Conservation (phyloP, 495 filamentous ascomycete species). For the Chaetomium fimeti region DNA sequence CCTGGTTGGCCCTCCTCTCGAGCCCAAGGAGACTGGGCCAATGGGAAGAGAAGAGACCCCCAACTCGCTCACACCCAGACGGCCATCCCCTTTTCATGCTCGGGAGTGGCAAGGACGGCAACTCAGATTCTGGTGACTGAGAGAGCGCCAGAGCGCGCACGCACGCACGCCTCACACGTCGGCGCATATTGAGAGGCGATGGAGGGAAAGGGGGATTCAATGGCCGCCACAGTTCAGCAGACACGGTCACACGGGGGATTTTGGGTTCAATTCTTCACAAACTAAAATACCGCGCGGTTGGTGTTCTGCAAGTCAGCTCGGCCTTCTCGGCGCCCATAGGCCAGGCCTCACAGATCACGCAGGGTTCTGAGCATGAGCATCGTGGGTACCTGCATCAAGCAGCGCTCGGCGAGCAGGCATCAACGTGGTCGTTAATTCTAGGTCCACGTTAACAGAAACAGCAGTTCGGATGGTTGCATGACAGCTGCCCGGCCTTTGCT, state of each 20-base stretch:
- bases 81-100: conserved; percentile 4
- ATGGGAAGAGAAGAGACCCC: conserved; percentile 4
- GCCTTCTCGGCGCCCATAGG: conserved; percentile 2
- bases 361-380: conserved; percentile 10
- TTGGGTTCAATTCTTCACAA: too few species aligned
- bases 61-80: neutral
- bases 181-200: conserved; percentile 3
- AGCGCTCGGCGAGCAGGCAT: conserved; percentile 1
- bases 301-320: neutral
- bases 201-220: neutral
- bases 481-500: neutral
- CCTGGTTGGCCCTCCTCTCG: conserved; percentile 22
- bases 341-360: neutral
- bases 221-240: neutral
- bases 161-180: neutral
- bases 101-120: conserved; percentile 13
- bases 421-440: conserved; percentile 17
- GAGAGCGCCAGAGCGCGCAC: too few species aligned
- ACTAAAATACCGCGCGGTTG: conserved; percentile 16
- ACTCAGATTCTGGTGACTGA: neutral
- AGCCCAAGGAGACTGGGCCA: conserved; percentile 15
- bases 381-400: conserved; percentile 17
- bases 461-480: conserved; percentile 7
- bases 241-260: neutral
- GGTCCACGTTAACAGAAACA: conserved; percentile 11